These are phyloP conservation scores for Rhizoclosmatium globosum DNA, from an alignment of 192 early-diverging fungal species.

Conservation along the genomic window DNA sequence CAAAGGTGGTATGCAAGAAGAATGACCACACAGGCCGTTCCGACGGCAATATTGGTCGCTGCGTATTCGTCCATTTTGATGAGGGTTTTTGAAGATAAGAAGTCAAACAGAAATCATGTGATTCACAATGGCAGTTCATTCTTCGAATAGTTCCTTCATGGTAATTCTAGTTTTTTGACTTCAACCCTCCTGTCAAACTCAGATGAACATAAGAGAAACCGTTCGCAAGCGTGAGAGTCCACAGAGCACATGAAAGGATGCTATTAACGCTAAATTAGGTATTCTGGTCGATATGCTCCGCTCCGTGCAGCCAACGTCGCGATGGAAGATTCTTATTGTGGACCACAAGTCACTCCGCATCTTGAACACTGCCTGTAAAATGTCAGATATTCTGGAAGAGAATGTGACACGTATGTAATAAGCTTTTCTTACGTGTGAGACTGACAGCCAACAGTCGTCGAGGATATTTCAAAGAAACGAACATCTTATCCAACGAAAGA, in stretches of 20 bases:
- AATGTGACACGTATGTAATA: slow-evolving; percentile 71
- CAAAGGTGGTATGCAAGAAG: slow-evolving; percentile 41
- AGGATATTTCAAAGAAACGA: slow-evolving; percentile 56
- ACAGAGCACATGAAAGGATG: not conserved
- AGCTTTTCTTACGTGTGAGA: not conserved
- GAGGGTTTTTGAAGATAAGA: not conserved
- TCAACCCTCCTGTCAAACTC: not conserved
- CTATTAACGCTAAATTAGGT: slow-evolving; percentile 12
- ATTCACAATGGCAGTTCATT: too few species aligned
- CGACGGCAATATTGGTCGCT: slow-evolving; percentile 31
- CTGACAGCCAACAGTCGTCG: slow-evolving; percentile 52
- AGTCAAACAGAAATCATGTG: too few species aligned
- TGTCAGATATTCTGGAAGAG: slow-evolving; percentile 79
- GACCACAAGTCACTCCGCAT: slow-evolving; percentile 79
- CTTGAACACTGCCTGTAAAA: slow-evolving; percentile 78
- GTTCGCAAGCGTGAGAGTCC: slow-evolving; percentile 12
- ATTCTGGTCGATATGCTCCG: slow-evolving; percentile 76
- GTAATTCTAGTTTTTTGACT: too few species aligned
- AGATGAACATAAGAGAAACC: slow-evolving; percentile 11
- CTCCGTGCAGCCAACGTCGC: slow-evolving; percentile 73
- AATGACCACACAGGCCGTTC: slow-evolving; percentile 19
- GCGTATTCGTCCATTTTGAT: not conserved
- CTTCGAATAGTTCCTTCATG: too few species aligned
- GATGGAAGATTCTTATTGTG: slow-evolving; percentile 86
- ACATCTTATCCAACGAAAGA: slow-evolving; percentile 63